Base-by-base conservation (phyloP, 208 protist genomes). In the Crithidia acanthocephali region DNA sequence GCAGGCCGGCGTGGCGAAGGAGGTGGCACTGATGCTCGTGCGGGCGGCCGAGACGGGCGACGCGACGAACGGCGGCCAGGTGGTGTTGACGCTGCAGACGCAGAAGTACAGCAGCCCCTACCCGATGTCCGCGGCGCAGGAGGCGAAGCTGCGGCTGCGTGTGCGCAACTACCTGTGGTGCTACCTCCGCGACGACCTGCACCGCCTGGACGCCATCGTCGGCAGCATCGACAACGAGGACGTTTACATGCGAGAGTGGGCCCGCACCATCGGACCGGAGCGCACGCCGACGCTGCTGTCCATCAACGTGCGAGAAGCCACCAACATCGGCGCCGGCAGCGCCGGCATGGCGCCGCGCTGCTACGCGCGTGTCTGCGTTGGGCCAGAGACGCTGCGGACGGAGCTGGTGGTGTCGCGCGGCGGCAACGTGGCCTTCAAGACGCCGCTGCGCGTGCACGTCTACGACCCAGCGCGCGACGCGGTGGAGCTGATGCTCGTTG, bases 171-270 rank as follows among this genome's bases (percentile, higher is more conserved):
- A 83, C 65, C 65, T 96, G 45, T 94, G 88, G 89, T 82, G 68
- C 63, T 84, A 92, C 75, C 78, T 90, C 37, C 86, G 88, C 37
- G 88, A 92, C 73, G 87, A 94, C 48, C 78, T 96, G 40, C 88
- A 96, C 65, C 79, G 84, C 27, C 67, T 96, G 5, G 88, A 96
- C 57, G 72, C 81, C 51, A 85, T 94, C 50, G 74, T 92, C 28
- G 66, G 72, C 42, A 74, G 74, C 63, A 78, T 91, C 48, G 78
- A 84, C 64, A 60, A 92, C 68, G 73, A 79, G 33, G 81, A 92
- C 33, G 42, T 57, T 20, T 84, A 86, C 63, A 91, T 93, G 83
- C 44, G 56, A 52, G 69, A 72, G 60, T 90, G 85, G 85, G 53
- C 70, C 30, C 77, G 71, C 52, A 79, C 77, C n/a, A 76, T 85